Evolutionary conservation across 2,329 filamentous ascomycete genomes (phyloP).

Genomic region (Cryphonectria radicalis): DNA sequence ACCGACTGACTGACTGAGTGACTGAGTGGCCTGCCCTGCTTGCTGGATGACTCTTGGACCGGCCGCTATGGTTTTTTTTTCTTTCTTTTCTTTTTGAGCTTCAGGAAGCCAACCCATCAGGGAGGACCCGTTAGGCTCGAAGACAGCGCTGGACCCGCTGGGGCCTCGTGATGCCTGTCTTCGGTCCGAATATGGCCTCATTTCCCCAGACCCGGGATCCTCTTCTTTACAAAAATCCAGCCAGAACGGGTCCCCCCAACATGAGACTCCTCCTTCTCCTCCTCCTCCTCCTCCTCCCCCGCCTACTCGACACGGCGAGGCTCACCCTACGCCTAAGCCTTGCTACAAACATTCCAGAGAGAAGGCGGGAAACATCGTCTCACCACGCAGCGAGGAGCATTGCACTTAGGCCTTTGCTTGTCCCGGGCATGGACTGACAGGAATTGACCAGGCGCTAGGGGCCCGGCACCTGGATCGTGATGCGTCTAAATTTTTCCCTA

Average conservation of each 20-base stretch:
- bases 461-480: neutral
- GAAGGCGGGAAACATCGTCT: neutral
- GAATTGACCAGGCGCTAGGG: neutral
- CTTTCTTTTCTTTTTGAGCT: neutral
- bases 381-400: neutral
- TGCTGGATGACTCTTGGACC: neutral
- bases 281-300: neutral
- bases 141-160: neutral
- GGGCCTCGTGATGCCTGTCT: constrained; percentile 12
- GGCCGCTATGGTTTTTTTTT: neutral
- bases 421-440: neutral
- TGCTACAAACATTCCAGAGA: neutral
- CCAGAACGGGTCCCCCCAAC: neutral
- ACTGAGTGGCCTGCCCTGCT: neutral
- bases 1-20: neutral
- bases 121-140: neutral
- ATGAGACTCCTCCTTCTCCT: neutral
- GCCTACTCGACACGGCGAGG: neutral
- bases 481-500: neutral
- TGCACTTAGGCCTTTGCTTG: neutral
- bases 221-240: neutral
- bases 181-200: constrained; percentile 14
- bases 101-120: neutral
- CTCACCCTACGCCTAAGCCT: constrained; percentile 8
- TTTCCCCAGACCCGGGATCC: constrained; percentile 16